Evolutionary conservation across 1,284 basidiomycete genomes (phyloP), one percentile per base, ranked within the genome.

Genomic region (Sporisorium graminicola): DNA sequence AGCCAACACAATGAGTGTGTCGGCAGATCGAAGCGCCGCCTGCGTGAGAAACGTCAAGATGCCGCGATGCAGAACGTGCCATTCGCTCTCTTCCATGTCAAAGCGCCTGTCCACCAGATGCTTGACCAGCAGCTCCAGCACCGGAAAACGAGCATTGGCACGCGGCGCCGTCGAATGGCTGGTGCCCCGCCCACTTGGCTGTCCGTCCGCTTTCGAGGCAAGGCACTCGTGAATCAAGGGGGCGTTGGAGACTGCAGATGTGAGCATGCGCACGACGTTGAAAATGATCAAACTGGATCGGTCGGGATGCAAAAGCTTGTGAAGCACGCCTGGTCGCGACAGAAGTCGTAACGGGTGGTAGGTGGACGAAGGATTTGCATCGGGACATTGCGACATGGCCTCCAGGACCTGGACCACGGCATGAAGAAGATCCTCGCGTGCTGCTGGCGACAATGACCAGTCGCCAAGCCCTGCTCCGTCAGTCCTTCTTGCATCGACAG

Each of bases 21-120:
- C 78, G 8, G 64, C 52, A 5, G 62, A 65, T 7, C 69, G 60
- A 12, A 77, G 61, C 10, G 73, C 70, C 1, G 76, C 75, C 35
- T 72, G 69, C 18, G 71, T 64, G 4, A 81, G 52, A 18, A 81
- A 73, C 1, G 66, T 58, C 20, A 79, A 35, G 22, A 79, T 71
- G 26, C 35, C 44, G 13, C 56, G 33, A 42, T 80, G 75, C 12
- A 79, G 33, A 6, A 27, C 31, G n/a, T 81, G 78, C 60, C 63
- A 70, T 44, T 66, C 60, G 51, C 35, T 35, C 46, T 77, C 63
- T 5, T 65, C 37, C 33, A 64, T 33, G 52, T 81, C 75, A 43
- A 71, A 70, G 18, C 80, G 67, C n/a, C 80, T 54, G 20, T 80
- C 78, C 12, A 81, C 78, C 33, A 81, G 55, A 54, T 81, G 78